Percentiles rank a stretch among this genome's conserved stretches.
phyloP scores from a whole-genome alignment of 495 filamentous ascomycete species.

The Hypoxylon trugodes region DNA sequence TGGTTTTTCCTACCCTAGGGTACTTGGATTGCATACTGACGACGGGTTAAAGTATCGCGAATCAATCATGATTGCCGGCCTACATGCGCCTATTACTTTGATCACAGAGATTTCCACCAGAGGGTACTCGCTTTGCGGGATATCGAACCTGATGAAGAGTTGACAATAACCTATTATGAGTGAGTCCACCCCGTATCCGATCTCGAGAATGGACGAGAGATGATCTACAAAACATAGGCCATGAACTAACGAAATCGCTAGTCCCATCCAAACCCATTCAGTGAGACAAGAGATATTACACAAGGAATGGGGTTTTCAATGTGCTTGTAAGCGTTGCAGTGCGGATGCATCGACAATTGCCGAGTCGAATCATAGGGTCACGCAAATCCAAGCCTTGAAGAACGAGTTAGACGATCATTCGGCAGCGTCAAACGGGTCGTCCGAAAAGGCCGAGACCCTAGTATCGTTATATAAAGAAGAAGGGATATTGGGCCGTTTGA shows the following conservation, averaged over 20 bases:
- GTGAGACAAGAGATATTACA: constrained; percentile 39
- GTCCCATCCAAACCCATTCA: constrained; percentile 43
- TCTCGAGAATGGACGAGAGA: too few species aligned
- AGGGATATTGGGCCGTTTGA: constrained; percentile 43
- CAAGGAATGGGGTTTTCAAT: constrained; percentile 53
- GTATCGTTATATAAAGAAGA: constrained; percentile 51
- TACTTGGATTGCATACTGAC: constrained; percentile 13
- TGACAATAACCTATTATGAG: constrained; percentile 55
- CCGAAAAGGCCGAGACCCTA: constrained; percentile 49
- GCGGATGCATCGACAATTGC: constrained; percentile 24
- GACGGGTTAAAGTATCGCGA: constrained; percentile 42
- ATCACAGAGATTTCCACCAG: constrained; percentile 45
- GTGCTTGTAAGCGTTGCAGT: constrained; percentile 47
- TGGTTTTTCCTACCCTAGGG: not conserved
- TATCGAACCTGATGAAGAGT: constrained; percentile 48
- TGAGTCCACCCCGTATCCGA: constrained; percentile 17
- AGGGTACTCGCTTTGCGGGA: constrained; percentile 48
- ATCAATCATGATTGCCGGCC: constrained; percentile 58
- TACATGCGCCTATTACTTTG: constrained; percentile 55
- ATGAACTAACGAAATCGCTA: constrained; percentile 7
- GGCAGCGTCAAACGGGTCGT: constrained; percentile 33
- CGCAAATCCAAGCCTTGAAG: constrained; percentile 42
- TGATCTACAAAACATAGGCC: not conserved
- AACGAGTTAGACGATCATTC: constrained; percentile 42
- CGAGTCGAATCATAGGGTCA: constrained; percentile 47